A percentile compares a stretch with the other conserved stretches of the same genome.
Conservation (phyloP, 2,329 filamentous ascomycete genomes). For the Blastomyces parvus region DNA sequence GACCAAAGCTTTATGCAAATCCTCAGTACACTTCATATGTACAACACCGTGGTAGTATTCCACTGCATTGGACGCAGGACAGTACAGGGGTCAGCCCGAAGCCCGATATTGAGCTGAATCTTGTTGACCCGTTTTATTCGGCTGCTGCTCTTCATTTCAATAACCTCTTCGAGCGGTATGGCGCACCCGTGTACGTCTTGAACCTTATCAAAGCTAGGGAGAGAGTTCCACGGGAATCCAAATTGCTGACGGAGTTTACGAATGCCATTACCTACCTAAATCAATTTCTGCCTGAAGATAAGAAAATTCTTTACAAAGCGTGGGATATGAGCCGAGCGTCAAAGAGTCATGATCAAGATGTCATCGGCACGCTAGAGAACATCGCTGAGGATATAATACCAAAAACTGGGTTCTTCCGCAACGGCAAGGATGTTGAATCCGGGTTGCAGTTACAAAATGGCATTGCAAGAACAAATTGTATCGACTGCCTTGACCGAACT, state of each 20-base stretch:
- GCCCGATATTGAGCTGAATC: constrained; percentile 86
- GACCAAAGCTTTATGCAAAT: constrained; percentile 73
- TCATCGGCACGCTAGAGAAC: constrained; percentile 80
- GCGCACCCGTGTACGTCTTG: constrained; percentile 79
- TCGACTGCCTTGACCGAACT: constrained; percentile 92
- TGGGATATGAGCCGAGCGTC: constrained; percentile 98
- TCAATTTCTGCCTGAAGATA: constrained; percentile 73
- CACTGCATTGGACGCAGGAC: constrained; percentile 94
- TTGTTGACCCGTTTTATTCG: constrained; percentile 93
- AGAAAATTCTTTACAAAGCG: constrained; percentile 85
- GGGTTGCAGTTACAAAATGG: constrained; percentile 73
- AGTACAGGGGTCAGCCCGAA: constrained; percentile 92
- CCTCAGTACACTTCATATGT: constrained; percentile 93
- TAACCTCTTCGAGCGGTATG: constrained; percentile 86
- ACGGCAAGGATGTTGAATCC: constrained; percentile 62
- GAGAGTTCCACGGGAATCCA: constrained; percentile 80
- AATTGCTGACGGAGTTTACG: constrained; percentile 78
- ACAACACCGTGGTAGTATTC: constrained; percentile 93
- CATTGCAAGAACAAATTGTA: constrained; percentile 90
- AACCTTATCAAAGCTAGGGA: constrained; percentile 88
- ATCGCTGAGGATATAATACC: constrained; percentile 82
- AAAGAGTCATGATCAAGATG: constrained; percentile 84
- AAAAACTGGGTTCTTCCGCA: constrained; percentile 88
- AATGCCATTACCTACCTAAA: constrained; percentile 85
- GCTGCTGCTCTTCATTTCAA: constrained; percentile 92